phyloP scores from a whole-genome alignment of 345 rosid genomes.

The Aegle marmelos region DNA sequence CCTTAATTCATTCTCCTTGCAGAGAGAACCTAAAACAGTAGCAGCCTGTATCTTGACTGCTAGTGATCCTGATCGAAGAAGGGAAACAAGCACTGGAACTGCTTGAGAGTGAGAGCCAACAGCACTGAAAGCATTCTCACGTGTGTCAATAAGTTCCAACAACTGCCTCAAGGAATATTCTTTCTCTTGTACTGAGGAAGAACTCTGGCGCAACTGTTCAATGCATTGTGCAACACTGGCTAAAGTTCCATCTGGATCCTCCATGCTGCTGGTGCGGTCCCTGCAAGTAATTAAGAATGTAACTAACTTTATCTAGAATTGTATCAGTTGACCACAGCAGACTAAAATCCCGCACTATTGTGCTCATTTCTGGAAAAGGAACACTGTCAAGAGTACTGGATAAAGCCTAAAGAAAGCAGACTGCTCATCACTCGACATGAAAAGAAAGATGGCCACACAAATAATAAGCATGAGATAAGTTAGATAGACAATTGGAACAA shows the following conservation, averaged over 20 bases:
- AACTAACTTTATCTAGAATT: slow-evolving; percentile 15
- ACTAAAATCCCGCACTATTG: background rate
- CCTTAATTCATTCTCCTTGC: slow-evolving; percentile 97
- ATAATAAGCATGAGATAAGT: background rate
- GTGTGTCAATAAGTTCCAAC: slow-evolving; percentile 88
- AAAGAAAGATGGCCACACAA: background rate
- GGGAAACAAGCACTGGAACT: slow-evolving; percentile 99
- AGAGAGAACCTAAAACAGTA: slow-evolving; percentile 89
- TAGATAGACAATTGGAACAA: background rate
- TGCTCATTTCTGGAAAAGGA: background rate
- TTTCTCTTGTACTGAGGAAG: slow-evolving; percentile 88
- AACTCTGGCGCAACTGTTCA: slow-evolving; percentile 90
- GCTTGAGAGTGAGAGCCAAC: slow-evolving; percentile 99
- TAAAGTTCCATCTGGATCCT: slow-evolving; percentile 98
- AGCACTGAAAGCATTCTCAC: slow-evolving; percentile 97
- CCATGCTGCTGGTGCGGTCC: slow-evolving; percentile 93
- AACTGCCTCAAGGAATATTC: slow-evolving; percentile 84
- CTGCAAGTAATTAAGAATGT: slow-evolving; percentile 44
- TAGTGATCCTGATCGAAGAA: slow-evolving; percentile 91
- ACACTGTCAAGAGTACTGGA: background rate
- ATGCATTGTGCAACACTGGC: slow-evolving; percentile 99
- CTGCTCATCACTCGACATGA: background rate
- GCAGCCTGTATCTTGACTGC: slow-evolving; percentile 98
- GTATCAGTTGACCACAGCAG: background rate
- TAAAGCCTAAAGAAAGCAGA: background rate